Base-by-base conservation (phyloP, 2,329 filamentous ascomycete genomes). In the Fusarium liriodendri region DNA sequence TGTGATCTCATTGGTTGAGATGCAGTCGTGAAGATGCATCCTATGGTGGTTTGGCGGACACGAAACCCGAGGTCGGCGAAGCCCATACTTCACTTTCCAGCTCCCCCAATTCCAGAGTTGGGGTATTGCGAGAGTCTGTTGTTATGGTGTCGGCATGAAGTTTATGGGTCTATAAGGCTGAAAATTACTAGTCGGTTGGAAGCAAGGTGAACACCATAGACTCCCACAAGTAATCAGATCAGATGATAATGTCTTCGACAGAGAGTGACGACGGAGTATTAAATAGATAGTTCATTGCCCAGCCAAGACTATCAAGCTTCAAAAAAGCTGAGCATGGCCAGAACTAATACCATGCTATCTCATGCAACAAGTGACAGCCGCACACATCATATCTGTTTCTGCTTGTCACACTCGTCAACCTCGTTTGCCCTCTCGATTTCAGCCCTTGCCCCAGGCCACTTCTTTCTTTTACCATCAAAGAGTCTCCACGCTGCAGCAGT, bases 401-500 rank as follows among this genome's bases (percentile, higher is more conserved):
- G 16, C 33, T 38, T 58, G 16, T 25, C 33, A 57, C 9, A 10
- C 55, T 40, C 55, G 6, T 25, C 25, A 2, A 27, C 20, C 3
- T 40, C 22, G 35, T 58, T 58, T 5, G 35, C 55, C 16, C 35
- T 58, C 55, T 58, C 55, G 14, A 58, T 58, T 27, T 58, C 55
- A 20, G 22, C 35, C 55, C 33, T 25, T 58, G 55, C 55, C 29
- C 55, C 55, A 37, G 0, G 7, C 55, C 55, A 58, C 55, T 38
- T 58, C 35, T 40, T 58, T 22, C 55, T 8, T 16, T 58, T 58
- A 2, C 55, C 55, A 2, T 58, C 55, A 38, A 58, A 58, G 20
- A 58, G 22, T 32, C 55, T 58, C 55, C 55, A 58, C 0, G 70
- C 57, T 2, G 72, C 72, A 18, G 74, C 58, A 1, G 75, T 75